Base-by-base conservation (phyloP, 2,329 filamentous ascomycete genomes). In the Grosmannia clavigera region DNA sequence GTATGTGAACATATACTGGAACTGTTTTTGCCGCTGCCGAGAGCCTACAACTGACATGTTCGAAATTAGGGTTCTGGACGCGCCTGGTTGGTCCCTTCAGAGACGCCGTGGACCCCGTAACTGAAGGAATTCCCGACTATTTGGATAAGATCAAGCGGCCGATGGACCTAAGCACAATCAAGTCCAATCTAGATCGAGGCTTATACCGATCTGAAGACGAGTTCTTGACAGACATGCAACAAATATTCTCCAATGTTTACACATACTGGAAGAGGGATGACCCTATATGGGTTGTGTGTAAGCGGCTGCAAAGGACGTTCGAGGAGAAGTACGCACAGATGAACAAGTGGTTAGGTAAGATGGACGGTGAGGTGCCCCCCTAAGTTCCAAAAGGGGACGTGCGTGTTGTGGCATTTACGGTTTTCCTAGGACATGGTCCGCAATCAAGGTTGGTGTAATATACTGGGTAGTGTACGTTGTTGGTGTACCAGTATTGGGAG, bases 181-280 rank as follows among this genome's bases (percentile, higher is more conserved):
- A 84, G 69, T 69, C 63, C 55, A 85, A 84, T 70, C 81, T 85
- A 78, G 79, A 84, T 59, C 67, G 70, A 16, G 70, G 69, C 25
- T 76, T 78, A 65, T 86, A 86, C 67, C 66, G 61, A 3, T 74
- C 70, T 57, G 76, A 81, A 9, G 74, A 77, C 3, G 79, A 83
- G 58, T 85, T 85, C 64, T 68, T 77, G 46, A 70, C 69, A 3
- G 83, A 86, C 68, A 76, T 85, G 66, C 77, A 80, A 7, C 80
- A 82, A 66, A 85, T 86, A 43, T 85, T 85, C 61, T 70, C 76
- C 31, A 86, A 85, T 68, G 85, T 81, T 69, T 84, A 81, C 68
- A 78, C 76, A n/a, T 86, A 85, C 70, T 85, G 82, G 80, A 78
- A 73, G 55, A 75, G 76, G 62, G 74, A 74, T 31, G 78, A 82